Percentiles rank a stretch among this genome's conserved stretches.
These are phyloP conservation scores for Carex kokanica DNA, from an alignment of 176 grass and related monocot species.

Conservation along the genomic window DNA sequence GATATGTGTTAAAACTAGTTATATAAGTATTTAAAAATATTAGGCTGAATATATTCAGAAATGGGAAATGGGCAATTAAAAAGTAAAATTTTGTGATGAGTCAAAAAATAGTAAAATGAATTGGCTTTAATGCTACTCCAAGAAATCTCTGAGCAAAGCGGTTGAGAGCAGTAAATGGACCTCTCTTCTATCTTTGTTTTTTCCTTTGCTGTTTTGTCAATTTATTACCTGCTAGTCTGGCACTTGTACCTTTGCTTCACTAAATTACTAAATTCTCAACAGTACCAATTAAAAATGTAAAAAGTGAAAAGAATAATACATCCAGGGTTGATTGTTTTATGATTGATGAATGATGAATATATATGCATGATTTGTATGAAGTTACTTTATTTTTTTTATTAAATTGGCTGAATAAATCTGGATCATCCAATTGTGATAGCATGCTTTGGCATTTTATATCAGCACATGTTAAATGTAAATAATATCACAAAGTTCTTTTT, in stretches of 20 bases:
- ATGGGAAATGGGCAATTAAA: too few relatives aligned
- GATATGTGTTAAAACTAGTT: too few relatives aligned
- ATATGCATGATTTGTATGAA: too few relatives aligned
- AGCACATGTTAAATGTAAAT: too few relatives aligned
- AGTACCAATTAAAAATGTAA: slow-evolving; percentile 21
- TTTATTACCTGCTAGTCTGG: not conserved
- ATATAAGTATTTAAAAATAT: too few relatives aligned
- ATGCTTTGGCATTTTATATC: too few relatives aligned
- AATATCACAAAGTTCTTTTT: too few relatives aligned
- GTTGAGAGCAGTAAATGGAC: slow-evolving; percentile 47
- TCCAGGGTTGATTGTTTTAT: not conserved
- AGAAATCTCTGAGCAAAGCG: slow-evolving; percentile 52
- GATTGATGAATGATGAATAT: too few relatives aligned
- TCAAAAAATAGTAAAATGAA: not conserved
- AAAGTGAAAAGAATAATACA: not conserved
- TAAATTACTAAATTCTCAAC: not conserved
- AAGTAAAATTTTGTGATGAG: too few relatives aligned
- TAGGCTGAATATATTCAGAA: too few relatives aligned
- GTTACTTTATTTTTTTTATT: too few relatives aligned
- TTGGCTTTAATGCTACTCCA: slow-evolving; percentile 70
- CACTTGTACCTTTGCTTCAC: slow-evolving; percentile 1
- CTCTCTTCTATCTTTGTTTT: slow-evolving; percentile 13
- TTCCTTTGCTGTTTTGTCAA: slow-evolving; percentile 2
- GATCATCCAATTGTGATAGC: not conserved
- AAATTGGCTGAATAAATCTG: not conserved